A percentile compares a stretch with the other conserved stretches of the same genome.
These are phyloP conservation scores for Sporisorium iseilematis-ciliati DNA, from an alignment of 1,284 basidiomycete genomes.

Conservation along the genomic window DNA sequence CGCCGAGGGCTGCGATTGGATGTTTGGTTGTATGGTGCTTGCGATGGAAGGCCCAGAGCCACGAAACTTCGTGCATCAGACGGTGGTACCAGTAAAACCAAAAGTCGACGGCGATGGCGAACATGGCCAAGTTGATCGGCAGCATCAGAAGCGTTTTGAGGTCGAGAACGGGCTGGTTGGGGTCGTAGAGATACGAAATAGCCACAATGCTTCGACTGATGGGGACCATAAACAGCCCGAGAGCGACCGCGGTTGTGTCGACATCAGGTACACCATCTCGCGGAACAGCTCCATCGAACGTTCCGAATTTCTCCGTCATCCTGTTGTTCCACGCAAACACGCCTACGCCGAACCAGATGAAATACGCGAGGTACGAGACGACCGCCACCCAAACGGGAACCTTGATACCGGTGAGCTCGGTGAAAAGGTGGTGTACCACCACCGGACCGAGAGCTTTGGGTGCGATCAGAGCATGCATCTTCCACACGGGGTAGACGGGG, in stretches of 20 bases:
- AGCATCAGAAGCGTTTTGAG: slow-evolving; percentile 24
- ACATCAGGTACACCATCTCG: slow-evolving; percentile 61
- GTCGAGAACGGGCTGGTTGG: slow-evolving; percentile 18
- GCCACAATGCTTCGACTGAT: slow-evolving; percentile 29
- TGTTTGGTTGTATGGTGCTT: slow-evolving; percentile 64
- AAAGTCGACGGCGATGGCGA: slow-evolving; percentile 51
- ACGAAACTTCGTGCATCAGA: slow-evolving; percentile 54
- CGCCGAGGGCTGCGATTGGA: slow-evolving; percentile 55
- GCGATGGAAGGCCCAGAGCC: slow-evolving; percentile 52
- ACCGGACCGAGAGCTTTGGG: slow-evolving; percentile 45
- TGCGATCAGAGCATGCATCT: slow-evolving; percentile 33
- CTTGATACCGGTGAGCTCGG: slow-evolving; percentile 24
- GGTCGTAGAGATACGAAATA: slow-evolving; percentile 42
- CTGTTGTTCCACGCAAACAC: slow-evolving; percentile 28
- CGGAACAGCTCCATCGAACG: slow-evolving; percentile 46
- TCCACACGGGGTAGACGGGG: slow-evolving; percentile 45
- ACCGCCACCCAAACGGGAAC: slow-evolving; percentile 32
- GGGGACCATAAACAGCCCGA: slow-evolving; percentile 43
- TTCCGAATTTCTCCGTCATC: slow-evolving; percentile 54
- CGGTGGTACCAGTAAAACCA: slow-evolving; percentile 67
- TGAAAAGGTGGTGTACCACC: slow-evolving; percentile 32
- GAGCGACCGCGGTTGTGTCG: slow-evolving; percentile 22
- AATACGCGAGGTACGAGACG: slow-evolving; percentile 25
- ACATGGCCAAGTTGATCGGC: slow-evolving; percentile 44
- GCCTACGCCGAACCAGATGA: slow-evolving; percentile 19